Conservation (phyloP, 495 filamentous ascomycete species). For the Chaetomidium leptoderma region DNA sequence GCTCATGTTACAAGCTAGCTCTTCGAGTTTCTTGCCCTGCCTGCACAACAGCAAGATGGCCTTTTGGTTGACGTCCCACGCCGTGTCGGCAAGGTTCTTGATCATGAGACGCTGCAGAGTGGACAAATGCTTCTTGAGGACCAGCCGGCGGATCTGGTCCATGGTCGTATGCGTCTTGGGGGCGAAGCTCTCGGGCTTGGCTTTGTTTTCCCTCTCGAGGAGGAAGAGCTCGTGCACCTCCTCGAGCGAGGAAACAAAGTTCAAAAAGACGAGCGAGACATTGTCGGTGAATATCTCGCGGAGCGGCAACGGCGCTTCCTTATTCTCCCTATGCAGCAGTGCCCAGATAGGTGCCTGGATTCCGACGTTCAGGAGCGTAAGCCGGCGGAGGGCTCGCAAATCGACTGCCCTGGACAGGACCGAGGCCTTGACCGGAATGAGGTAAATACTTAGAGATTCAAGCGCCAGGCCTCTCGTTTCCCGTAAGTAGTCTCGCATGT, state of each 20-base stretch:
- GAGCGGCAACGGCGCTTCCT: constrained; percentile 44
- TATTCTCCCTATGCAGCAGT: constrained; percentile 49
- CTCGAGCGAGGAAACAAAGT: constrained; percentile 47
- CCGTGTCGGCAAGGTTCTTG: constrained; percentile 44
- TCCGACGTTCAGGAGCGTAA: constrained; percentile 60
- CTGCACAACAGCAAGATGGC: constrained; percentile 46
- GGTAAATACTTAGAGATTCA: constrained; percentile 49
- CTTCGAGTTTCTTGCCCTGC: constrained; percentile 45
- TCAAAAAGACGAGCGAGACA: constrained; percentile 49
- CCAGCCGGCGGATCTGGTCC: constrained; percentile 49
- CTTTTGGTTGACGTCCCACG: constrained; percentile 54
- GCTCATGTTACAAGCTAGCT: constrained; percentile 52
- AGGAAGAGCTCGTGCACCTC: constrained; percentile 54
- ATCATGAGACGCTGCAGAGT: constrained; percentile 46
- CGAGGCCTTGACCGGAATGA: constrained; percentile 53
- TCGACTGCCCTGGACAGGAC: constrained; percentile 52
- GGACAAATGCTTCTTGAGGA: constrained; percentile 46
- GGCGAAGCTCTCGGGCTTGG: constrained; percentile 47
- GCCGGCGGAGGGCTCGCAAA: constrained; percentile 43
- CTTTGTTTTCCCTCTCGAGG: constrained; percentile 49
- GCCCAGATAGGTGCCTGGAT: constrained; percentile 55
- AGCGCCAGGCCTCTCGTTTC: constrained; percentile 52
- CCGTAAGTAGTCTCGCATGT: constrained; percentile 50
- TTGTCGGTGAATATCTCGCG: constrained; percentile 58
- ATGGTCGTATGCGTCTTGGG: constrained; percentile 44